phyloP scores from a whole-genome alignment of 345 rosid species.

The Garcia nutans region DNA sequence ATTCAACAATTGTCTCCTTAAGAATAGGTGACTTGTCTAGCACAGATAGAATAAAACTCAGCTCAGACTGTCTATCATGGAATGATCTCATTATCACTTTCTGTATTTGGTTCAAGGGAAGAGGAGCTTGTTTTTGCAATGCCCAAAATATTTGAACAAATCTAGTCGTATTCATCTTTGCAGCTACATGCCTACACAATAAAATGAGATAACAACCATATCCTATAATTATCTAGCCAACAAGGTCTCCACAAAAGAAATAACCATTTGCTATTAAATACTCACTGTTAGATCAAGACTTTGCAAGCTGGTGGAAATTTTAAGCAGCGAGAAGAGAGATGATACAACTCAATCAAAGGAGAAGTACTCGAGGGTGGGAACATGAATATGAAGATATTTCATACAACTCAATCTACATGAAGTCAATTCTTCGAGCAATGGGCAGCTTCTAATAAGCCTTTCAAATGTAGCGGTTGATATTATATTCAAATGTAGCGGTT shows the following conservation, averaged over 20 bases:
- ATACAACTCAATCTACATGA: too few species aligned
- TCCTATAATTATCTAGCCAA: not conserved
- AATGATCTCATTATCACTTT: conserved; percentile 12
- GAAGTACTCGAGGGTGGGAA: too few species aligned
- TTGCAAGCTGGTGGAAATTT: not conserved
- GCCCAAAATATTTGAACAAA: conserved; percentile 6
- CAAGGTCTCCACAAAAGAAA: not conserved
- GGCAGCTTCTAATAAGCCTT: too few species aligned
- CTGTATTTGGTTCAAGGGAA: not conserved
- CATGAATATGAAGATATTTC: too few species aligned
- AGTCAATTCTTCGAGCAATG: too few species aligned
- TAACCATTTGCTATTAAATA: not conserved
- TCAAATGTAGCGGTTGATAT: too few species aligned
- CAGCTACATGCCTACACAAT: not conserved
- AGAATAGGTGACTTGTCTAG: not conserved
- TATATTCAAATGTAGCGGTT: too few species aligned
- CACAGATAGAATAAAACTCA: conserved; percentile 1
- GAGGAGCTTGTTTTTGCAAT: not conserved
- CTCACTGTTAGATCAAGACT: conserved; percentile 4
- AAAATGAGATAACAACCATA: not conserved
- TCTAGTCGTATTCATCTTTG: not conserved
- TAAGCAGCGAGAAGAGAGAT: not conserved
- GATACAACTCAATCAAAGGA: too few species aligned
- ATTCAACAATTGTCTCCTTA: not conserved
- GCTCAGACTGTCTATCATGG: conserved; percentile 1